Conservation (phyloP, 148 eudicot species). For the Vaccinium darrowii region DNA sequence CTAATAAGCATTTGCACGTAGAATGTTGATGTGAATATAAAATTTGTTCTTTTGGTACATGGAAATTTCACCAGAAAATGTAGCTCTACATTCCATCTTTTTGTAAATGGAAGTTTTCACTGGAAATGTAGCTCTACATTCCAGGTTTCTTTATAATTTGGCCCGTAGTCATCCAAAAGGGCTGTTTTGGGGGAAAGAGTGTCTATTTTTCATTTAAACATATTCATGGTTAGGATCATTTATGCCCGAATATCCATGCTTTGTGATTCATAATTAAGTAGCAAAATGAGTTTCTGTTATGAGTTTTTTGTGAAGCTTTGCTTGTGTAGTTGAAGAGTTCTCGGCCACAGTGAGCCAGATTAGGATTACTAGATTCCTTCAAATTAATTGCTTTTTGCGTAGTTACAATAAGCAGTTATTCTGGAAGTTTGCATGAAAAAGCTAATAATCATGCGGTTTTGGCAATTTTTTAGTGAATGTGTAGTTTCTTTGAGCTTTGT, state of each 20-base stretch:
- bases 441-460: not conserved
- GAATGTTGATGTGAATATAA: not conserved
- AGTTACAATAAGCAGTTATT: not conserved
- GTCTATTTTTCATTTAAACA: not conserved
- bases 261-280: not conserved
- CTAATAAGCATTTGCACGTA: not conserved
- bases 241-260: not conserved
- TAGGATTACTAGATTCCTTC: not conserved
- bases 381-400: not conserved
- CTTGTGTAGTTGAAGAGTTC: not conserved
- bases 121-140: not conserved
- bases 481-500: not conserved
- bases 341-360: not conserved
- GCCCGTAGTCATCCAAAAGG: not conserved
- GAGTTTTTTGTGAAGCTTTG: not conserved
- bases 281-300: not conserved
- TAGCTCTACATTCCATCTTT: not conserved
- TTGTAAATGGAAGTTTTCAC: not conserved
- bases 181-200: not conserved
- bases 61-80: not conserved
- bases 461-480: not conserved
- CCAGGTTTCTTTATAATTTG: not conserved
- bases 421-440: conserved; percentile 10
- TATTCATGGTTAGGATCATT: not conserved
- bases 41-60: not conserved